Percentiles rank a stretch among this genome's conserved stretches.
phyloP scores from a whole-genome alignment of 192 early-diverging fungal genomes.

The Cladochytrium replicatum region DNA sequence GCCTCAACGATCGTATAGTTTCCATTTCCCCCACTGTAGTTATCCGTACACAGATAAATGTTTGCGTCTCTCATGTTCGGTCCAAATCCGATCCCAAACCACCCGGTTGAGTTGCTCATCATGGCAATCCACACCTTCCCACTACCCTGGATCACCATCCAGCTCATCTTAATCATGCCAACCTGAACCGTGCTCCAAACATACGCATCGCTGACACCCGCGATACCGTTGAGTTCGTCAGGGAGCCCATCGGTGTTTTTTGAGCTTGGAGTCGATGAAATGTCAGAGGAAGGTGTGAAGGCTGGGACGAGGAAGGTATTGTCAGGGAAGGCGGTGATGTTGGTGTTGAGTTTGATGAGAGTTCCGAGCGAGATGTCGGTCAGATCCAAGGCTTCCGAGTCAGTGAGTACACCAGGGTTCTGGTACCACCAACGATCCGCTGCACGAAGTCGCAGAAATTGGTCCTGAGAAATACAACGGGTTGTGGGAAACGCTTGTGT shows the following conservation, averaged over 20 bases:
- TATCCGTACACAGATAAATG: constrained; percentile 16
- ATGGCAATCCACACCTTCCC: constrained; percentile 11
- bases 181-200: constrained; percentile 9
- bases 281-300: constrained; percentile 4
- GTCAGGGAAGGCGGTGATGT: constrained; percentile 23
- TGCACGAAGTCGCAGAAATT: constrained; percentile 35
- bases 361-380: constrained; percentile 12
- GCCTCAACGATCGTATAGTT: constrained; percentile 19
- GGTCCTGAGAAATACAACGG: constrained; percentile 26
- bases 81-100: constrained; percentile 35
- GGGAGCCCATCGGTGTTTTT: no score
- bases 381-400: constrained; percentile 22
- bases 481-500: no score
- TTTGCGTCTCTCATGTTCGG: constrained; percentile 18
- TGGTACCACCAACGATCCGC: constrained; percentile 46
- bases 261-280: not conserved
- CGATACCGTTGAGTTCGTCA: not conserved
- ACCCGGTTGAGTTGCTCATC: constrained; percentile 26
- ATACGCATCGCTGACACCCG: not conserved
- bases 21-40: not conserved
- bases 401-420: constrained; percentile 30
- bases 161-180: constrained; percentile 13
- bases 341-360: constrained; percentile 27
- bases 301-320: constrained; percentile 23
- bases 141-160: constrained; percentile 6